Base-by-base conservation (phyloP, 805 yeast species). In the Jamesozyma rosinii region DNA sequence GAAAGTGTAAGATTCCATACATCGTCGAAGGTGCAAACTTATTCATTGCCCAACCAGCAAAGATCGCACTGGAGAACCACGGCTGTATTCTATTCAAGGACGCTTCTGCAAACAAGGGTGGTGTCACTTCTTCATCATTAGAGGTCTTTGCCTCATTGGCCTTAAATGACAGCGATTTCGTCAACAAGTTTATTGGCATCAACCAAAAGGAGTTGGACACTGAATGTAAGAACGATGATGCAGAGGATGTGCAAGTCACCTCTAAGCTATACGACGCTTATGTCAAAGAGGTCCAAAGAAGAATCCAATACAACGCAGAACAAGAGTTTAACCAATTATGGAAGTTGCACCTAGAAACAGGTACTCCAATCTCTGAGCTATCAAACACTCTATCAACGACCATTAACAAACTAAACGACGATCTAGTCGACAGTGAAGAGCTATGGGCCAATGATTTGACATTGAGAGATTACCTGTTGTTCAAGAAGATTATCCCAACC, bases 11-110 rank as follows among this genome's bases (percentile, higher is more conserved):
- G 51, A 74, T 92, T 54, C 94, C 95, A 39, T 87, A 81, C 67
- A 78, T 90, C 61, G 96, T 92, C 44, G 98, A 90, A 69, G 98
- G 98, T 61, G 98, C 98, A 44, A 92, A 90, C 65, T 73, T 90
- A 64, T 92, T 90, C 67, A 82, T 90, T 49, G 87, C 97, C 1
- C 97, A 92, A 69, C 77, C 87, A 33, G 97, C 97, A 41, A 92
- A 90, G 70, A 66, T 90, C 27, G 75, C 77, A 39, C 72, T 90
- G 44, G 98, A 92, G 67, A 69, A 74, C 36, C 92, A 95, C 27
- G 97, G 97, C 33, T 79, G 86, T 41, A 64, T 88, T 42, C 72
- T 92, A 42, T 85, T 86, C 69, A 92, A 92, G 66, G 98, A 90
- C 70, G 95, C 97, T 14, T 85, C 96, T 11, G 88, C 97, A 37